Percentiles rank a stretch among this genome's conserved stretches.
These are phyloP conservation scores for Rhizomucor miehei DNA, from an alignment of 371 early-diverging fungal species.

Conservation along the genomic window DNA sequence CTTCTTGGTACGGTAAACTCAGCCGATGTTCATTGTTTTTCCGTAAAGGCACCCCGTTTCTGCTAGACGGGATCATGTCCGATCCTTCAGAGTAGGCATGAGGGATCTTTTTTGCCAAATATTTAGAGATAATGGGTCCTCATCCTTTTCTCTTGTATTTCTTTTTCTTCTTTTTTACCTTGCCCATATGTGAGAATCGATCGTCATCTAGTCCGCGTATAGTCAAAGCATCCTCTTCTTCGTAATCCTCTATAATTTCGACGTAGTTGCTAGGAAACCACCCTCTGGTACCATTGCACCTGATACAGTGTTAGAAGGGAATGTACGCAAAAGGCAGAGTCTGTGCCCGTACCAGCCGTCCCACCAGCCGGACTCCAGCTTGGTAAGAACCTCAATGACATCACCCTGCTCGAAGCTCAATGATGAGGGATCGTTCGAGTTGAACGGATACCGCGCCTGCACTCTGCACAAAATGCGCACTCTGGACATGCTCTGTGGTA, in stretches of 20 bases:
- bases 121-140: not conserved
- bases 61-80: conserved; percentile 8
- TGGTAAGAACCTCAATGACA: conserved; percentile 76
- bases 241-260: conserved; percentile 42
- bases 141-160: not conserved
- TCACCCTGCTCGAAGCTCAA: conserved; percentile 75
- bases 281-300: conserved; percentile 63
- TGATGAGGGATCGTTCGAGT: conserved; percentile 66
- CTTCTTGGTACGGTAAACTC: conserved; percentile 17
- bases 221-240: conserved; percentile 10
- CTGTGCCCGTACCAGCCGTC: conserved; percentile 57
- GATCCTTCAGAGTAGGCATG: conserved; percentile 5
- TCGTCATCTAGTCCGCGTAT: conserved; percentile 1
- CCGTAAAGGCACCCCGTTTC: conserved; percentile 20
- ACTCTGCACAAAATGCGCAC: conserved; percentile 36
- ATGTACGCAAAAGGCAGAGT: not conserved
- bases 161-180: not conserved
- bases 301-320: conserved; percentile 1
- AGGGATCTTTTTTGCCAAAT: not conserved
- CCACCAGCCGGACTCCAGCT: conserved; percentile 93
- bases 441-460: conserved; percentile 79
- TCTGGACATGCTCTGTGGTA: conserved; percentile 11
- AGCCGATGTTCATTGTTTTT: conserved; percentile 23
- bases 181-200: no score
- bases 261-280: conserved; percentile 93